phyloP scores from a whole-genome alignment of 768 basidiomycete genomes.

The Leucocoprinus leucothites region DNA sequence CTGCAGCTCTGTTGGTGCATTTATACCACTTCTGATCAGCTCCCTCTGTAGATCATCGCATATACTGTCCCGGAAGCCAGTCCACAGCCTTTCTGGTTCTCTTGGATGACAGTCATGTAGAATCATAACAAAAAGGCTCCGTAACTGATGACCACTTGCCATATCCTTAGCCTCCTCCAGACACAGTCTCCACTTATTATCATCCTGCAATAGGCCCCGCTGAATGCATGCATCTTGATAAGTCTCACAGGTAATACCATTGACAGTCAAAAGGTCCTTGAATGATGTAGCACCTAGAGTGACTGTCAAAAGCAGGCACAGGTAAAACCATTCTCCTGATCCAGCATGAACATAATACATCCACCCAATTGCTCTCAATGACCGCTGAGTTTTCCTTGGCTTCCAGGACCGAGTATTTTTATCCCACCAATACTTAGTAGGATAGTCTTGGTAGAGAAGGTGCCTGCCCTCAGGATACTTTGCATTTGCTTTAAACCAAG shows the following conservation, averaged over 20 bases:
- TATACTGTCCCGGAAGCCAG: slow-evolving; percentile 27
- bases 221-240: slow-evolving; percentile 41
- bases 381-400: too few relatives aligned
- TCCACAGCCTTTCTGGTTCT: slow-evolving; percentile 36
- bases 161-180: slow-evolving; percentile 22
- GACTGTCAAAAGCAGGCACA: slow-evolving; percentile 29
- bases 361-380: too few relatives aligned
- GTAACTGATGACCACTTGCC: too few relatives aligned
- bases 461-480: slow-evolving; percentile 10
- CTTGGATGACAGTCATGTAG: slow-evolving; percentile 26
- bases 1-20: slow-evolving; percentile 21
- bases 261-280: slow-evolving; percentile 18
- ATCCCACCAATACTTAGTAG: neutral
- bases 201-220: slow-evolving; percentile 42
- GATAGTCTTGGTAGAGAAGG: slow-evolving; percentile 35
- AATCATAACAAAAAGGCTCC: slow-evolving; percentile 35
- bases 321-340: slow-evolving; percentile 35
- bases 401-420: too few relatives aligned
- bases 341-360: too few relatives aligned
- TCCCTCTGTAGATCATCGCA: slow-evolving; percentile 36
- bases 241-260: slow-evolving; percentile 19
- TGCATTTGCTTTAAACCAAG: slow-evolving; percentile 30
- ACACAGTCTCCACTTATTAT: slow-evolving; percentile 41
- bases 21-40: neutral
- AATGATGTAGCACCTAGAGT: slow-evolving; percentile 32